phyloP scores from a whole-genome alignment of 2,329 filamentous ascomycete genomes.

The Coniochaeta hoffmannii region DNA sequence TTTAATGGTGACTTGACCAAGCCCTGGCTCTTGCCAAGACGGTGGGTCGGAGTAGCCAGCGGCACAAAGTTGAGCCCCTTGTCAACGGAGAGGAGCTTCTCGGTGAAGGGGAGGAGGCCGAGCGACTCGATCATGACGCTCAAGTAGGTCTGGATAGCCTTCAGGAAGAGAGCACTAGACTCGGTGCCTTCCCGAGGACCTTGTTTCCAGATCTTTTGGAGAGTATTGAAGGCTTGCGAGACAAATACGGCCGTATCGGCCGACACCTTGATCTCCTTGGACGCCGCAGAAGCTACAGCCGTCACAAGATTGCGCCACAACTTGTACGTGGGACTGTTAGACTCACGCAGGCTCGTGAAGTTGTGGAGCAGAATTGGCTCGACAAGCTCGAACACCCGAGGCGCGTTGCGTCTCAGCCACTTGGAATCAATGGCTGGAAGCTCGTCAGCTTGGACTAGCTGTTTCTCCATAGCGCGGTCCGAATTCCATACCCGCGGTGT shows the following conservation, averaged over 20 bases:
- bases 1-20: conserved; percentile 53
- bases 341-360: conserved; percentile 55
- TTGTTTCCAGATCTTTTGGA: conserved; percentile 62
- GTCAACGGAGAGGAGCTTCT: conserved; percentile 47
- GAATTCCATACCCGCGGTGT: conserved; percentile 63
- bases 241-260: conserved; percentile 76
- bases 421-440: conserved; percentile 77
- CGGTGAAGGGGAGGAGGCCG: conserved; percentile 54
- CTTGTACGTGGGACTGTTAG: conserved; percentile 42
- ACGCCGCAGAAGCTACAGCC: conserved; percentile 59
- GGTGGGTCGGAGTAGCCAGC: conserved; percentile 59
- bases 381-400: conserved; percentile 56
- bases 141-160: conserved; percentile 44
- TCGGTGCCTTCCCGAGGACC: conserved; percentile 43
- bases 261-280: conserved; percentile 85
- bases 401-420: conserved; percentile 73
- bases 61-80: conserved; percentile 52
- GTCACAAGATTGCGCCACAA: conserved; percentile 57
- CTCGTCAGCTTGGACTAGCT: conserved; percentile 59
- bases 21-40: conserved; percentile 42
- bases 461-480: conserved; percentile 56
- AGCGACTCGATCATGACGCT: conserved; percentile 41
- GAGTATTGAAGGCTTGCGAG: conserved; percentile 59
- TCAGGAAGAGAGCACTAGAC: conserved; percentile 41
- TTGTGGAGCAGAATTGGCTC: conserved; percentile 52